Evolutionary conservation across 768 basidiomycete genomes (phyloP).

Genomic region (Nidularia pulvinata): DNA sequence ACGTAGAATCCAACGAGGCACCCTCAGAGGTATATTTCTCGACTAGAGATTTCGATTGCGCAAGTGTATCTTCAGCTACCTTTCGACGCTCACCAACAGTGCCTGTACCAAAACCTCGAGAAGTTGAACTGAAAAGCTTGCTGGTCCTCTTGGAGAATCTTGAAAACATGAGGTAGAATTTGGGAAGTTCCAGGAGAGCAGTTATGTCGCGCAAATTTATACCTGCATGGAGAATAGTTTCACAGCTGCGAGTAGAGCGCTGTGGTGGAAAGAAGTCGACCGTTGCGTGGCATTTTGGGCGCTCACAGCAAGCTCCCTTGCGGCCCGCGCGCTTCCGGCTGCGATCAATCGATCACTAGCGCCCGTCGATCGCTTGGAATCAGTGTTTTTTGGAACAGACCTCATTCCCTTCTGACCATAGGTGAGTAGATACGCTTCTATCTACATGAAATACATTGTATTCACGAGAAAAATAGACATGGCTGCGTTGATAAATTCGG

Average conservation of each 20-base stretch:
- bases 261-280: no score
- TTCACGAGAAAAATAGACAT: conserved; percentile 3
- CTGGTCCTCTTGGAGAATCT: not conserved
- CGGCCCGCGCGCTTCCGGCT: no score
- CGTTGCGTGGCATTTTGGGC: no score
- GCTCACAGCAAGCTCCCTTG: no score
- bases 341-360: no score
- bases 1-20: conserved; percentile 24
- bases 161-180: no score
- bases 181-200: no score
- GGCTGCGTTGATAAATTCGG: conserved; percentile 47
- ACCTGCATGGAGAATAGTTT: no score
- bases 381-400: no score
- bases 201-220: no score
- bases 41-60: conserved; percentile 19
- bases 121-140: not conserved
- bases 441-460: not conserved
- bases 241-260: no score
- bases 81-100: not conserved
- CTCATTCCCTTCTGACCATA: not conserved
- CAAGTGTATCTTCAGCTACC: conserved; percentile 24
- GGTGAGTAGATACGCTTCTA: not conserved
- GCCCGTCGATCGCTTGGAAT: no score
- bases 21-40: conserved; percentile 20
- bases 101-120: not conserved